Base-by-base conservation (phyloP, 345 rosid genomes). In the Moricandia arvensis region DNA sequence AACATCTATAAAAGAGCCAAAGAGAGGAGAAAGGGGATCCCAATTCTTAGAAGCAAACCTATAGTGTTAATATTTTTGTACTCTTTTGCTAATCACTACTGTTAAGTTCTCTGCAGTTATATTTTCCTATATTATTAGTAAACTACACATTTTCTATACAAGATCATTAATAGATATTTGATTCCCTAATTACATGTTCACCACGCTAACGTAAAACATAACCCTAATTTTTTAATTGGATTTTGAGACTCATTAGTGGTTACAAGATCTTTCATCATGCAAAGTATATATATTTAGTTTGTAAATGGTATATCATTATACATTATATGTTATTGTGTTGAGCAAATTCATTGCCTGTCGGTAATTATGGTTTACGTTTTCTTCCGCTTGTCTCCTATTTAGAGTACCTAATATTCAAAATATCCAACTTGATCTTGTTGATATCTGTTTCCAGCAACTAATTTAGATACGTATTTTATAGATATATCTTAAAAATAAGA, bases 391-490 rank as follows among this genome's bases (percentile, higher is more conserved):
- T 67, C 60, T 53, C 33, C 53, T 33, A 31, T 68, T 53, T n/a
- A n/a, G 37, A 16, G 7, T 31, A 31, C 7, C 71, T 27, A 66
- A 5, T 29, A 29, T 29, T 67, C 31, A 17, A 31, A 51, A 67
- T 53, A 53, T 17, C 12, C 47, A 13, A 54, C 62, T 69, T 12
- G 53, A 57, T 69, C 73, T 35, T 55, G 8, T 69, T 69, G 63
- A n/a, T 35, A 55, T 69, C 13, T 69, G 24, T 69, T 57, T 37
- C 63, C 62, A 68, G 15, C 53, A 53, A 69, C 17, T 66, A 68
- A 33, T 68, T 68, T 35, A 18, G 45, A 34, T 63, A 21, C 51
- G 49, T 26, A 62, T 62, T 61, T 33, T 16, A 33, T 8, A n/a
- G 8, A 53, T 54, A 29, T 4, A 61, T 15, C 16, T 31, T 43